phyloP scores from a whole-genome alignment of 2,329 filamentous ascomycete species.

The Stagonosporopsis chrysanthemi region DNA sequence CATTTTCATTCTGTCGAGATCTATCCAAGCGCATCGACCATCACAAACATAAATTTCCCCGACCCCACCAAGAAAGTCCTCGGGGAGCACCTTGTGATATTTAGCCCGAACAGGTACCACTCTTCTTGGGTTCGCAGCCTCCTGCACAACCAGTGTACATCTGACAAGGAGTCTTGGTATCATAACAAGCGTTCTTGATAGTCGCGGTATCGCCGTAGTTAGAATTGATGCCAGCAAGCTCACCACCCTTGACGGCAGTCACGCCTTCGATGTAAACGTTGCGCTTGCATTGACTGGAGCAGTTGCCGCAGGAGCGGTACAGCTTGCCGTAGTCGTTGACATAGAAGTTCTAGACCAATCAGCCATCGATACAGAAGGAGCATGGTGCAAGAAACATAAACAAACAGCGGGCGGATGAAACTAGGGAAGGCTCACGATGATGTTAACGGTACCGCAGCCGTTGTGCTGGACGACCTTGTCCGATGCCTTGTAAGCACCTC shows the following conservation, averaged over 20 bases:
- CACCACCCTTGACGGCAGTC: constrained; percentile 48
- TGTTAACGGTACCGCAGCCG: constrained; percentile 45
- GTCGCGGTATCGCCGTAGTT: constrained; percentile 58
- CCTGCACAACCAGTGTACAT: constrained; percentile 28
- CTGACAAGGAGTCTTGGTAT: constrained; percentile 22
- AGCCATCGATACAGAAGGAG: neutral
- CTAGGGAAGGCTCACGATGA: constrained; percentile 19
- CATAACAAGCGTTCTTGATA: constrained; percentile 31
- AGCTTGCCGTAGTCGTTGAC: constrained; percentile 43
- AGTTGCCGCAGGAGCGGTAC: constrained; percentile 54
- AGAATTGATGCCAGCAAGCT: constrained; percentile 56
- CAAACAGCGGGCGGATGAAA: neutral
- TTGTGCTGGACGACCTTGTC: constrained; percentile 52
- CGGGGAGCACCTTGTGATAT: neutral
- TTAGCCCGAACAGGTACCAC: constrained; percentile 1
- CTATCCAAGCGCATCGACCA: neutral
- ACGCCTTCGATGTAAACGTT: constrained; percentile 53
- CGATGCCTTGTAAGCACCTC: constrained; percentile 41
- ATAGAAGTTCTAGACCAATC: constrained; percentile 24
- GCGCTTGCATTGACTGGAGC: constrained; percentile 54
- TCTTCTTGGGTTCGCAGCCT: constrained; percentile 30
- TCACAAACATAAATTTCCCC: neutral
- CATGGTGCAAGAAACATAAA: neutral
- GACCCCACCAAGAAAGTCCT: neutral
- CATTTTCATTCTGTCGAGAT: neutral